These are phyloP conservation scores for Obba rivulosa DNA, from an alignment of 768 basidiomycete species.

Conservation along the genomic window DNA sequence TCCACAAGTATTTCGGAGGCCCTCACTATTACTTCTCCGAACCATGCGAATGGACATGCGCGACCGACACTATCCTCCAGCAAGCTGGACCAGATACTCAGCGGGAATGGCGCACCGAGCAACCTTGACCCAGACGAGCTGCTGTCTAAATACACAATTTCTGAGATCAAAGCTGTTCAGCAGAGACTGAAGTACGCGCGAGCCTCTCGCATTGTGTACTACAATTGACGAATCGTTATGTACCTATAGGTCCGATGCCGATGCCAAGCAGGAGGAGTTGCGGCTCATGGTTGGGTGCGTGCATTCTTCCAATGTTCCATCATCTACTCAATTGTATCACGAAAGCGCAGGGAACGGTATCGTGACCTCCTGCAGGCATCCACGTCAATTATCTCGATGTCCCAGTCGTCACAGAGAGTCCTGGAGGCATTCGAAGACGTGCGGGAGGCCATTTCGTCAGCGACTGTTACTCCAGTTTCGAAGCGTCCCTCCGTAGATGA, in stretches of 20 bases:
- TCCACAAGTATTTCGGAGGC: not conserved
- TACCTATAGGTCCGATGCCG: slow-evolving; percentile 61
- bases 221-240: not conserved
- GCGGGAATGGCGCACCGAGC: slow-evolving; percentile 10
- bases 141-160: slow-evolving; percentile 64
- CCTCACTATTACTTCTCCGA: not conserved
- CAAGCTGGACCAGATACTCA: slow-evolving; percentile 7
- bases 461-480: slow-evolving; percentile 39
- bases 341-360: slow-evolving; percentile 82
- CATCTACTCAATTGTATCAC: slow-evolving; percentile 30
- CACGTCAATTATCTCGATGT: slow-evolving; percentile 75
- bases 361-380: slow-evolving; percentile 84
- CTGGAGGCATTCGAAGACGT: slow-evolving; percentile 59
- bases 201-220: not conserved
- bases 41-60: not conserved
- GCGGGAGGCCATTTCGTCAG: slow-evolving; percentile 44
- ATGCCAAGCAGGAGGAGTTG: slow-evolving; percentile 83
- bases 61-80: slow-evolving; percentile 12
- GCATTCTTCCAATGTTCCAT: not conserved
- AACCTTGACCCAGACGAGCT: slow-evolving; percentile 66
- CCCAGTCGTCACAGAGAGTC: slow-evolving; percentile 62
- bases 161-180: slow-evolving; percentile 64
- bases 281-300: slow-evolving; percentile 91
- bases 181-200: slow-evolving; percentile 53
- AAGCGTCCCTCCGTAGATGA: slow-evolving; percentile 35